Percentiles rank a stretch among this genome's conserved stretches.
Evolutionary conservation across 2,329 filamentous ascomycete species (phyloP).

Genomic region (Phialemonium atrogriseum): DNA sequence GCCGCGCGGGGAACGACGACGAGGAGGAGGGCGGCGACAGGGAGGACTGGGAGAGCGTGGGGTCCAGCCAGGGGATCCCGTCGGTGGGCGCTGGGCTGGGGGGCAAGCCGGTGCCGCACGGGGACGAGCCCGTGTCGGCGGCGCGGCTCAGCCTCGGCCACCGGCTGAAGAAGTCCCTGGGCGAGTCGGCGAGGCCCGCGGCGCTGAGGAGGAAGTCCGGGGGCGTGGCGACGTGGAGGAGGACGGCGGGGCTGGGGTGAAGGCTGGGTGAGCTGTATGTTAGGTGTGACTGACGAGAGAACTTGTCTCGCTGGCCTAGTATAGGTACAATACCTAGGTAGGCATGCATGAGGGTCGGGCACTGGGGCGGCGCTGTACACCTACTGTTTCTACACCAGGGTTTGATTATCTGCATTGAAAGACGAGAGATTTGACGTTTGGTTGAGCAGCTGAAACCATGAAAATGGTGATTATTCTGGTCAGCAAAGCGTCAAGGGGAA

Average conservation of each 20-base stretch:
- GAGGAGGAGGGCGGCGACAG: conserved; percentile 18
- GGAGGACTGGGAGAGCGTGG: conserved; percentile 28
- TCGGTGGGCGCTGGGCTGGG: conserved; percentile 3
- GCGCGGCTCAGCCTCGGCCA: conserved; percentile 42
- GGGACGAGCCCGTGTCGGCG: conserved; percentile 26
- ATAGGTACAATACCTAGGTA: background rate
- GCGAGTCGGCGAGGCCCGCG: conserved; percentile 36
- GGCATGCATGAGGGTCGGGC: background rate
- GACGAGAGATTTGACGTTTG: no score
- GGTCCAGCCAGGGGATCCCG: conserved; percentile 10
- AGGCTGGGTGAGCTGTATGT: no score
- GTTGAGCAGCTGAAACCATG: no score
- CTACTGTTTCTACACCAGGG: background rate
- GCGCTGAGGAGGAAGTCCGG: conserved; percentile 27
- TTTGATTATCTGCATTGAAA: no score
- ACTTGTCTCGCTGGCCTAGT: background rate
- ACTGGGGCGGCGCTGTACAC: background rate
- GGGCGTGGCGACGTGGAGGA: conserved; percentile 13
- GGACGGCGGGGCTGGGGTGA: background rate
- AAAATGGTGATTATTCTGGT: no score
- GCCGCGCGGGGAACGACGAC: conserved; percentile 9
- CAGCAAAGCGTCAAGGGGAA: no score
- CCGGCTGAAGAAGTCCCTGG: conserved; percentile 39
- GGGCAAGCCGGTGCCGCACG: conserved; percentile 15
- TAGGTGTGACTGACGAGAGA: background rate